Evolutionary conservation across 2,329 filamentous ascomycete genomes (phyloP).

Genomic region (Phialocephala subalpina): DNA sequence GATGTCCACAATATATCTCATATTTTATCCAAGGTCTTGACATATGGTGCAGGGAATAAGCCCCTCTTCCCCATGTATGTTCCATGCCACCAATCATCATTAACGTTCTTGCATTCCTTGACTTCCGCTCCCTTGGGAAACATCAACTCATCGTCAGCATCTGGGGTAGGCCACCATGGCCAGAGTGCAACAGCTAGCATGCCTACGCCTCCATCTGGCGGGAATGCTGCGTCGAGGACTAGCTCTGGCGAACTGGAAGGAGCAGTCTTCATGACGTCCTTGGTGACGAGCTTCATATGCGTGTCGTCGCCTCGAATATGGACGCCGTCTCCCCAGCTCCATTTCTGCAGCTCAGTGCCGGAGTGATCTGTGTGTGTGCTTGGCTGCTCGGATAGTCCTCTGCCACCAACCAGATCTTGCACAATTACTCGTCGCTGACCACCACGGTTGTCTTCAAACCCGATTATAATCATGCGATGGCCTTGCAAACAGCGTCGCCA

Average conservation of each 20-base stretch:
- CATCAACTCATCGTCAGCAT: constrained; percentile 74
- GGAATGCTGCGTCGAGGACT: constrained; percentile 55
- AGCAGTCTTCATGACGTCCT: constrained; percentile 56
- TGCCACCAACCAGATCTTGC: constrained; percentile 80
- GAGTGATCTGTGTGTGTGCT: constrained; percentile 41
- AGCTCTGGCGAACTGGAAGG: constrained; percentile 39
- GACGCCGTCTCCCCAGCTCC: constrained; percentile 57
- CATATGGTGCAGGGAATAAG: constrained; percentile 83
- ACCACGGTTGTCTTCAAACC: constrained; percentile 73
- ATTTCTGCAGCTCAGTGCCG: constrained; percentile 52
- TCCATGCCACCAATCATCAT: constrained; percentile 90
- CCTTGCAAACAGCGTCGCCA: constrained; percentile 85
- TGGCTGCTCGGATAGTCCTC: constrained; percentile 68
- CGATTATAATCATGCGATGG: constrained; percentile 85
- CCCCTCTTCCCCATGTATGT: constrained; percentile 83
- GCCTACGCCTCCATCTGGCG: constrained; percentile 79
- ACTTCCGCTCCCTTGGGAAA: constrained; percentile 89
- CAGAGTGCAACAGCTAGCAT: constrained; percentile 71
- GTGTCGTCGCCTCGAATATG: constrained; percentile 43
- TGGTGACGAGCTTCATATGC: constrained; percentile 57
- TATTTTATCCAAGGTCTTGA: constrained; percentile 54
- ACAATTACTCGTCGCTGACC: constrained; percentile 74
- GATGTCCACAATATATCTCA: neutral
- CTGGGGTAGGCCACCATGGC: constrained; percentile 77
- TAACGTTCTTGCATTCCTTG: constrained; percentile 83